A percentile compares a stretch with the other conserved stretches of the same genome.
These are phyloP conservation scores for Boletus patriciae DNA, from an alignment of 768 basidiomycete species.

Conservation along the genomic window DNA sequence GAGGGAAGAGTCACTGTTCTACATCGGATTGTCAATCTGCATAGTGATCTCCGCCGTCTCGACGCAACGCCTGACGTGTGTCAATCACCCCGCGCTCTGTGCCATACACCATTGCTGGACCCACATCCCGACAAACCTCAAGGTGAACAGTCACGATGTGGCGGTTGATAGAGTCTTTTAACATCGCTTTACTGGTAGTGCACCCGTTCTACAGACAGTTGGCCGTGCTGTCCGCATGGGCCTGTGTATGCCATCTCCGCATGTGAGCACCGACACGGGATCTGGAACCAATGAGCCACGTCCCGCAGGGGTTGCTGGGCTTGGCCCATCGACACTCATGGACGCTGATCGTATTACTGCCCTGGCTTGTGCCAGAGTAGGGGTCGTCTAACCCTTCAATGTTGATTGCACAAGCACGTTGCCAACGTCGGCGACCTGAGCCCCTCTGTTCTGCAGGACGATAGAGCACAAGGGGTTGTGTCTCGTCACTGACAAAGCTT, in stretches of 20 bases:
- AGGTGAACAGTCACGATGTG: slow-evolving; percentile 11
- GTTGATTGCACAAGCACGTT: not conserved
- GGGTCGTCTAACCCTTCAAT: not conserved
- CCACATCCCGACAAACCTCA: not conserved
- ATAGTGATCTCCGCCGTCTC: not conserved
- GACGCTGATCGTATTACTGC: not conserved
- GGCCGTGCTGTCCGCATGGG: too few species aligned
- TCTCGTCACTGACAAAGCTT: too few species aligned
- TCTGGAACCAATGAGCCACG: slow-evolving; percentile 11
- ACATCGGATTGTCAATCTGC: not conserved
- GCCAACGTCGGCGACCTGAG: not conserved
- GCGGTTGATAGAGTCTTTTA: slow-evolving; percentile 1
- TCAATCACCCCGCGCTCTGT: not conserved
- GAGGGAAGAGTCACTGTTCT: too few species aligned
- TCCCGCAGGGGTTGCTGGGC: slow-evolving; percentile 2
- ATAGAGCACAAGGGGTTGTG: not conserved
- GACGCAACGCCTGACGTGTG: not conserved
- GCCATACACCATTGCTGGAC: not conserved
- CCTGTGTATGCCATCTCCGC: slow-evolving; percentile 4
- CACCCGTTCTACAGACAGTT: slow-evolving; percentile 10
- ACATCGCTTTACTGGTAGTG: not conserved
- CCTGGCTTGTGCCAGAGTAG: not conserved
- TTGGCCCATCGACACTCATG: slow-evolving; percentile 9
- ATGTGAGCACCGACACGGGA: not conserved
- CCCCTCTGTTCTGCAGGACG: not conserved